A percentile compares a stretch with the other conserved stretches of the same genome.
Evolutionary conservation across 2,329 filamentous ascomycete species (phyloP).

Genomic region (Orbilia blumenaviensis): DNA sequence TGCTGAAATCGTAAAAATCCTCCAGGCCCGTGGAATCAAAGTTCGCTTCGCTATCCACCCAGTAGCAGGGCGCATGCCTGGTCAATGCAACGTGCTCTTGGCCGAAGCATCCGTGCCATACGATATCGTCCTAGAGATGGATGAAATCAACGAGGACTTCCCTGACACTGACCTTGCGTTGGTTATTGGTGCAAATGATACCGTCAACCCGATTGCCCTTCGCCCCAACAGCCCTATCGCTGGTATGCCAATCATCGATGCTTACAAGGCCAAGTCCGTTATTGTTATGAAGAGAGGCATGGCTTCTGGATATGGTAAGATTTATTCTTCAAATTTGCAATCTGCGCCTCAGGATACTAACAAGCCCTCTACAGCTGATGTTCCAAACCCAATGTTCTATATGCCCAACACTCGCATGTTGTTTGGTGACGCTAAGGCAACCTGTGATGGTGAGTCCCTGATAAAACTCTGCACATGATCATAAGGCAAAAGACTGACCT

Average conservation of each 20-base stretch:
- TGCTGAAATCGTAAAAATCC: slow-evolving; percentile 77
- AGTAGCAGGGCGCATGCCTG: slow-evolving; percentile 89
- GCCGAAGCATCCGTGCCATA: slow-evolving; percentile 89
- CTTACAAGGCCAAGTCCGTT: slow-evolving; percentile 93
- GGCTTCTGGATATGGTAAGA: slow-evolving; percentile 83
- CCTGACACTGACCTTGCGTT: slow-evolving; percentile 83
- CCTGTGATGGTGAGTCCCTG: slow-evolving; percentile 71
- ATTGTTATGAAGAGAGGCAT: slow-evolving; percentile 93
- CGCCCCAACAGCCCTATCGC: slow-evolving; percentile 85
- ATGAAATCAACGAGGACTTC: slow-evolving; percentile 95
- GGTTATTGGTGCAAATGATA: slow-evolving; percentile 92
- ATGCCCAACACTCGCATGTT: slow-evolving; percentile 91
- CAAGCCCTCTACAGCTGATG: slow-evolving; percentile 71
- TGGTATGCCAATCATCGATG: slow-evolving; percentile 90
- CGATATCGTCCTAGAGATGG: slow-evolving; percentile 93
- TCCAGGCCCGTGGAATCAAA: slow-evolving; percentile 78
- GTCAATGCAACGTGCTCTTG: slow-evolving; percentile 89
- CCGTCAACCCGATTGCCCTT: slow-evolving; percentile 87
- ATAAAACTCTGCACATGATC: not conserved
- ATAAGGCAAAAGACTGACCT: not conserved
- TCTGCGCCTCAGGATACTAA: not conserved
- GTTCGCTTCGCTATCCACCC: slow-evolving; percentile 92
- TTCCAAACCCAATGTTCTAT: slow-evolving; percentile 92
- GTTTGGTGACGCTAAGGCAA: slow-evolving; percentile 86
- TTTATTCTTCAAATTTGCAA: not conserved